Percentiles rank a stretch among this genome's conserved stretches.
Conservation (phyloP, 805 yeast genomes). For the Saturnispora sanitii region DNA sequence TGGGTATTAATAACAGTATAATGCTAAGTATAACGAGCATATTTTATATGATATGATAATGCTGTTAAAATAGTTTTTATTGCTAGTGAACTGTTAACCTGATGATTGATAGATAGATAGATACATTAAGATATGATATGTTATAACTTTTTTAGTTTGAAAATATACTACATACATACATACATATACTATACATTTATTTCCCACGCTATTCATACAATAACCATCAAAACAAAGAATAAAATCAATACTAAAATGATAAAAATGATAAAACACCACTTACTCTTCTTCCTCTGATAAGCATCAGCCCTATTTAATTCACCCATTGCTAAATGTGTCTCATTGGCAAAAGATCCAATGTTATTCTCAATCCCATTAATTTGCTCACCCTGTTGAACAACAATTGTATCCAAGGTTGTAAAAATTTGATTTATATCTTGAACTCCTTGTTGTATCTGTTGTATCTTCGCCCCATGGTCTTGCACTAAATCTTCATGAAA, state of each 20-base stretch:
- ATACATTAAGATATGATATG: too few relatives aligned
- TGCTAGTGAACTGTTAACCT: too few relatives aligned
- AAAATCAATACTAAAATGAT: not conserved
- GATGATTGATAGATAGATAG: too few relatives aligned
- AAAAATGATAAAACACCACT: conserved; percentile 63
- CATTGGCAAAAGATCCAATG: conserved; percentile 49
- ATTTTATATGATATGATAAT: too few relatives aligned
- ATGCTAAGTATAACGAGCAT: too few relatives aligned
- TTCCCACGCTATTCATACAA: not conserved
- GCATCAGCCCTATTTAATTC: conserved; percentile 69
- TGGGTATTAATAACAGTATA: too few relatives aligned
- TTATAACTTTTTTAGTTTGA: too few relatives aligned
- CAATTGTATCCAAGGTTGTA: conserved; percentile 67
- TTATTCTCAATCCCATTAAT: conserved; percentile 80
- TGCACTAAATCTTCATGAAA: conserved; percentile 56
- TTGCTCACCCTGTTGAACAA: conserved; percentile 76
- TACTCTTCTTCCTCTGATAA: conserved; percentile 58
- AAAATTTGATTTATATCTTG: conserved; percentile 79
- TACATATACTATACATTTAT: not conserved
- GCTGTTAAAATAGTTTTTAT: too few relatives aligned
- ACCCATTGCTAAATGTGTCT: conserved; percentile 58
- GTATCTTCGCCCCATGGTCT: conserved; percentile 66
- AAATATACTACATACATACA: not conserved
- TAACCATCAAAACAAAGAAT: not conserved
- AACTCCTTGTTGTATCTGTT: conserved; percentile 66